A percentile compares a stretch with the other conserved stretches of the same genome.
phyloP scores from a whole-genome alignment of 495 filamentous ascomycete species.

The Penicillium argentinense region DNA sequence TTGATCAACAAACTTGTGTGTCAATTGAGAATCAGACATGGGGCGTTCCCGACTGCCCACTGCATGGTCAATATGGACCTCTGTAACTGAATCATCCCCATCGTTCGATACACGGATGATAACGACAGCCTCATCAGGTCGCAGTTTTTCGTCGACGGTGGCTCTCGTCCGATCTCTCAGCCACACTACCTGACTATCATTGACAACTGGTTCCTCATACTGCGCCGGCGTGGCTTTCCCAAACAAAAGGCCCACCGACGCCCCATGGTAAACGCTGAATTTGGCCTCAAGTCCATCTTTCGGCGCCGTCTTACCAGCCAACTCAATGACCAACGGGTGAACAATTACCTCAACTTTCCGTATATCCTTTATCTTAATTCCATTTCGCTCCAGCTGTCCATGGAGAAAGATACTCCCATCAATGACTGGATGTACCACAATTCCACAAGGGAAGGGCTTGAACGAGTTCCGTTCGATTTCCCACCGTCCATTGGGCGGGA shows the following conservation, averaged over 20 bases:
- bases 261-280: conserved; percentile 55
- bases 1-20: conserved; percentile 49
- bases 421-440: conserved; percentile 56
- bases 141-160: conserved; percentile 35
- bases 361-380: conserved; percentile 6
- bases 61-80: conserved; percentile 47
- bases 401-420: conserved; percentile 50
- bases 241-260: conserved; percentile 47
- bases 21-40: conserved; percentile 43
- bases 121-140: conserved; percentile 43
- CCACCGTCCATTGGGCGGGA: conserved; percentile 32
- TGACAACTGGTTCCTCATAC: conserved; percentile 48
- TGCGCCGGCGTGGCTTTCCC: conserved; percentile 50
- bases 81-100: conserved; percentile 28
- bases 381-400: conserved; percentile 31
- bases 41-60: conserved; percentile 50
- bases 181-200: conserved; percentile 31
- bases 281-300: conserved; percentile 53
- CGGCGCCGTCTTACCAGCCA: conserved; percentile 51
- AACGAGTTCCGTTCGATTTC: conserved; percentile 54
- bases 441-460: conserved; percentile 58
- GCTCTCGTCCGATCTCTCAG: conserved; percentile 45
- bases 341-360: conserved; percentile 35
- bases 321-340: conserved; percentile 53
- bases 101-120: conserved; percentile 30